Evolutionary conservation across 2,329 filamentous ascomycete genomes (phyloP).

Genomic region (Colletotrichum scovillei): DNA sequence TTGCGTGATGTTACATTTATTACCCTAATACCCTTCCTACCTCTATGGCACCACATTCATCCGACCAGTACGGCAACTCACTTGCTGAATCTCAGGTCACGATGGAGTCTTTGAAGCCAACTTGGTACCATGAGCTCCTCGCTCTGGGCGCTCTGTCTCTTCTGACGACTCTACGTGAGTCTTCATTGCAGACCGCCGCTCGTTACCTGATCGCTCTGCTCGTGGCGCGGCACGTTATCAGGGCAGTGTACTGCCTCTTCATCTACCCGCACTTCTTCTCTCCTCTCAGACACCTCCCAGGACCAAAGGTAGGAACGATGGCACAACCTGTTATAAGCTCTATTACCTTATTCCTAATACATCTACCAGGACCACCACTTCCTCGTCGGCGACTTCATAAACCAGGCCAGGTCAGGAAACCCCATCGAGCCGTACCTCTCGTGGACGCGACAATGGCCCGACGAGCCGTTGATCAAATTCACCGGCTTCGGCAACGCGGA

Average conservation of each 20-base stretch:
- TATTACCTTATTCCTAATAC: not conserved
- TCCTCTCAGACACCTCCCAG: slow-evolving; percentile 54
- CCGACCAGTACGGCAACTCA: too few species aligned
- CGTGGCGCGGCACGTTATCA: not conserved
- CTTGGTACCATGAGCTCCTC: not conserved
- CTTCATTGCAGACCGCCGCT: not conserved
- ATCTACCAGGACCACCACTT: slow-evolving; percentile 36
- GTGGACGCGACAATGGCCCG: slow-evolving; percentile 40
- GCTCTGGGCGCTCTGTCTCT: not conserved
- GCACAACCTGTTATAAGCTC: not conserved
- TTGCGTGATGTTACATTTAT: too few species aligned
- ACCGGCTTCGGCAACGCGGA: slow-evolving; percentile 42
- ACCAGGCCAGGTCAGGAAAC: slow-evolving; percentile 30
- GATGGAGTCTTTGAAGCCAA: not conserved
- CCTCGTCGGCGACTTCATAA: slow-evolving; percentile 38
- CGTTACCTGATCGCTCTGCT: not conserved
- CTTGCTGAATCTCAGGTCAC: too few species aligned
- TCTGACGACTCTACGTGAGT: not conserved
- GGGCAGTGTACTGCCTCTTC: slow-evolving; percentile 46
- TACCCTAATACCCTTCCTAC: too few species aligned
- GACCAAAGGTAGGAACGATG: slow-evolving; percentile 49
- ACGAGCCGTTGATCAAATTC: slow-evolving; percentile 42
- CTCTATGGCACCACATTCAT: too few species aligned
- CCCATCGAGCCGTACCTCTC: slow-evolving; percentile 36
- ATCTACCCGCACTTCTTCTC: slow-evolving; percentile 57